phyloP scores from a whole-genome alignment of 345 rosid genomes.

The Hypericum androsaemum region DNA sequence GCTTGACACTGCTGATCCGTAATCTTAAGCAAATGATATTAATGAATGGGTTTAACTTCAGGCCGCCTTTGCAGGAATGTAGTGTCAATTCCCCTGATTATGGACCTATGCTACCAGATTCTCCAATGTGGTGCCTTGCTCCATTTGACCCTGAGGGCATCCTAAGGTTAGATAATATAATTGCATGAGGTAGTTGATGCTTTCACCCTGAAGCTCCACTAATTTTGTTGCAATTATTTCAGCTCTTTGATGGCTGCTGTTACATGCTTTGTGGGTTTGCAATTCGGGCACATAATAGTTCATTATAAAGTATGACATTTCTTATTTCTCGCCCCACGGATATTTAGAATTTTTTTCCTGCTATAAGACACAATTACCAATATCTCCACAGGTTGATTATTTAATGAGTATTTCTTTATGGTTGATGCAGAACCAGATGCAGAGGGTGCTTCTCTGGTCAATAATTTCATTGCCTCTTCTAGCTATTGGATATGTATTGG shows the following conservation, averaged over 20 bases:
- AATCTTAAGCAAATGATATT: background rate
- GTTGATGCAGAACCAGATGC: slow-evolving; percentile 31
- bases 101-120: slow-evolving; percentile 41
- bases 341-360: background rate
- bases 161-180: slow-evolving; percentile 28
- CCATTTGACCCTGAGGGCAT: slow-evolving; percentile 61
- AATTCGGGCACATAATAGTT: slow-evolving; percentile 43
- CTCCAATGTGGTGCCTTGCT: slow-evolving; percentile 55
- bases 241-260: slow-evolving; percentile 49
- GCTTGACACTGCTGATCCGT: too few relatives aligned
- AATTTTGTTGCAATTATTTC: slow-evolving; percentile 15
- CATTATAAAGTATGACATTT: slow-evolving; percentile 31
- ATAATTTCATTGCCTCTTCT: slow-evolving; percentile 28
- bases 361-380: background rate
- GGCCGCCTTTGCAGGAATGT: slow-evolving; percentile 32
- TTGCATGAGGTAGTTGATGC: background rate
- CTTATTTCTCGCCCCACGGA: background rate
- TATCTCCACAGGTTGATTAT: background rate
- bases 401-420: background rate
- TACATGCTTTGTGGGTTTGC: slow-evolving; percentile 48
- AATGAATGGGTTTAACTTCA: slow-evolving; percentile 1
- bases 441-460: slow-evolving; percentile 33
- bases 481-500: slow-evolving; percentile 30
- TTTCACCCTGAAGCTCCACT: slow-evolving; percentile 6
- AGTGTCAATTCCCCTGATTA: slow-evolving; percentile 57